phyloP scores from a whole-genome alignment of 2,329 filamentous ascomycete genomes.

The Plectosphaerella sp. region DNA sequence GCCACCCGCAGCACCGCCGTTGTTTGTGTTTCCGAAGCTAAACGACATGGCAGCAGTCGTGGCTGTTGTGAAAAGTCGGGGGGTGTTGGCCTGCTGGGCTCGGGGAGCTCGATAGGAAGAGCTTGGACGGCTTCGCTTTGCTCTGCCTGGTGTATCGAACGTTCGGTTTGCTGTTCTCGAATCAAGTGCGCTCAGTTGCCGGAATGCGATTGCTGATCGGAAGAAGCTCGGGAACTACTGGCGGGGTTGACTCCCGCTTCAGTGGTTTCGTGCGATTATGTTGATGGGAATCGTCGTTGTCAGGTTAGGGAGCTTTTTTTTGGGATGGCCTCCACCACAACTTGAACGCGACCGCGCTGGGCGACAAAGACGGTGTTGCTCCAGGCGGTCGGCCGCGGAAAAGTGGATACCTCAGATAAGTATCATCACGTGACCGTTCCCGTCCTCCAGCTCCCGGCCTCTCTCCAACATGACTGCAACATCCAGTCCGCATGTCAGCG shows the following conservation, averaged over 20 bases:
- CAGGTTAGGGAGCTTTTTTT: constrained; percentile 10
- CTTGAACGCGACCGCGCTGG: neutral
- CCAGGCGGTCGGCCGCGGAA: no score
- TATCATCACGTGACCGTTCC: no score
- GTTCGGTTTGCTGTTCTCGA: neutral
- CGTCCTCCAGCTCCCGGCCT: no score
- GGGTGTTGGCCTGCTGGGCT: neutral
- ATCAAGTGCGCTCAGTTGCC: neutral
- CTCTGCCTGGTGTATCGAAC: neutral
- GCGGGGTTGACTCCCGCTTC: neutral
- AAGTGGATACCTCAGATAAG: no score
- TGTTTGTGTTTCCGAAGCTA: constrained; percentile 28
- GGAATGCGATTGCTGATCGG: neutral
- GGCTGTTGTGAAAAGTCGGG: neutral
- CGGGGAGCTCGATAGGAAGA: neutral
- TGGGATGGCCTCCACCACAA: neutral
- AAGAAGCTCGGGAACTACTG: no score
- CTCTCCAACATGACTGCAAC: no score
- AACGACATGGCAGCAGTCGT: constrained; percentile 30
- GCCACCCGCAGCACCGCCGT: constrained; percentile 15
- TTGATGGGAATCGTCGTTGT: constrained; percentile 2
- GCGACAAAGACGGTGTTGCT: neutral
- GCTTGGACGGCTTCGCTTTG: neutral
- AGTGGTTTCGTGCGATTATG: neutral
- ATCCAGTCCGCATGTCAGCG: no score